Percentiles rank a stretch among this genome's conserved stretches.
These are phyloP conservation scores for Nadsonia fulvescens DNA, from an alignment of 805 yeast genomes.

Conservation along the genomic window DNA sequence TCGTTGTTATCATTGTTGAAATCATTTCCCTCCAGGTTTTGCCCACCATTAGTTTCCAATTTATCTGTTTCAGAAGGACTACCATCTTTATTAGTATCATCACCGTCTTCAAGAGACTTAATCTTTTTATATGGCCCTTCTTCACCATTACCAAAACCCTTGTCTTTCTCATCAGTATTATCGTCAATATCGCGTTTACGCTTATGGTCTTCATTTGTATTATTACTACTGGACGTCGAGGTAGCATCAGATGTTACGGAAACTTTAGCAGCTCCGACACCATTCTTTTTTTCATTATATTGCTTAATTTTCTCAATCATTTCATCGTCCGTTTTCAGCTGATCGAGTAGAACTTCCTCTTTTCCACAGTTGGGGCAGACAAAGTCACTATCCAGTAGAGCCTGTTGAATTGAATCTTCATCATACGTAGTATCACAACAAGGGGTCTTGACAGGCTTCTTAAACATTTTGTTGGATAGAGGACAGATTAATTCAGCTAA, in stretches of 20 bases:
- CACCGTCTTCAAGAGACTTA: conserved; percentile 4
- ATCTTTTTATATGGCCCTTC: conserved; percentile 2
- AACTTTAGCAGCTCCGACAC: conserved; percentile 2
- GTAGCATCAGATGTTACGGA: conserved; percentile 2
- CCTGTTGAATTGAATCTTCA: conserved; percentile 42
- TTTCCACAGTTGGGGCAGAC: conserved; percentile 75
- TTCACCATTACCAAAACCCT: no score
- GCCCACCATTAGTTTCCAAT: no score
- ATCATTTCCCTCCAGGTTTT: no score
- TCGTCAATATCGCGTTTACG: conserved; percentile 1
- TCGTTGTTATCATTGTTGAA: no score
- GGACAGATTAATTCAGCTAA: conserved; percentile 60
- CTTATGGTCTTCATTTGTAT: no score
- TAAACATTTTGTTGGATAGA: conserved; percentile 40
- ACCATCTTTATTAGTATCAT: no score
- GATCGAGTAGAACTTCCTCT: conserved; percentile 61
- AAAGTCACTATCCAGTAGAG: conserved; percentile 66
- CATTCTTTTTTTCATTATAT: conserved; percentile 15
- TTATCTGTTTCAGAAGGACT: no score
- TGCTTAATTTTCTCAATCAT: conserved; percentile 34
- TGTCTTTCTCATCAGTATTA: conserved; percentile 2
- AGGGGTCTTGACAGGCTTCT: conserved; percentile 63
- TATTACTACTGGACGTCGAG: no score
- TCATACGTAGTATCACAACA: conserved; percentile 53
- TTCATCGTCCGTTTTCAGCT: conserved; percentile 43